Conservation (phyloP, 2,329 filamentous ascomycete genomes). For the Didymosphaeria variabile region DNA sequence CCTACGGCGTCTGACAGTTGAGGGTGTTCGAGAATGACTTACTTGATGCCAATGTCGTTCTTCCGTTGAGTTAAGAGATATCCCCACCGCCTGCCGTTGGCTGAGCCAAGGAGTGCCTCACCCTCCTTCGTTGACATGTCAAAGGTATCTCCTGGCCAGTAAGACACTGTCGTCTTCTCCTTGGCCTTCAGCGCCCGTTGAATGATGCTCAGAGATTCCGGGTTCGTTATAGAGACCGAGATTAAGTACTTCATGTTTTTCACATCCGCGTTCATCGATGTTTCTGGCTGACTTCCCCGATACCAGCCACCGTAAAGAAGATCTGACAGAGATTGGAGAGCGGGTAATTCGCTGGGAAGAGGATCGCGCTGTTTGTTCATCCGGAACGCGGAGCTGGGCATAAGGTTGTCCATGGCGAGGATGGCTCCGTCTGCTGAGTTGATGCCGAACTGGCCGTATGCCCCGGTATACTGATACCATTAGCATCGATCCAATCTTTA, state of each 20-base stretch:
- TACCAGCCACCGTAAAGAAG: slow-evolving; percentile 2
- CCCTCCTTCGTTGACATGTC: neutral
- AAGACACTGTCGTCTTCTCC: neutral
- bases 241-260: neutral
- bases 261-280: neutral
- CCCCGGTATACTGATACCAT: neutral
- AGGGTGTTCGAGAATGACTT: neutral
- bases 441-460: slow-evolving; percentile 4
- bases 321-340: slow-evolving; percentile 3
- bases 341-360: neutral
- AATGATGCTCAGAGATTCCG: slow-evolving; percentile 4
- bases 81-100: neutral
- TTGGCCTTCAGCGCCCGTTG: neutral
- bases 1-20: neutral
- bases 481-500: neutral
- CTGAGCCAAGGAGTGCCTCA: neutral
- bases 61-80: slow-evolving; percentile 1
- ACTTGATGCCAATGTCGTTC: slow-evolving; percentile 1
- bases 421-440: neutral
- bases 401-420: slow-evolving; percentile 6
- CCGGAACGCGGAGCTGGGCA: slow-evolving; percentile 4
- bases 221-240: slow-evolving; percentile 1
- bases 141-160: slow-evolving; percentile 5
- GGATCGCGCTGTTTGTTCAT: slow-evolving; percentile 1
- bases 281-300: slow-evolving; percentile 1